Percentiles rank a stretch among this genome's conserved stretches.
Conservation (phyloP, 2,329 filamentous ascomycete genomes). For the Cladosporium cucumerinum region DNA sequence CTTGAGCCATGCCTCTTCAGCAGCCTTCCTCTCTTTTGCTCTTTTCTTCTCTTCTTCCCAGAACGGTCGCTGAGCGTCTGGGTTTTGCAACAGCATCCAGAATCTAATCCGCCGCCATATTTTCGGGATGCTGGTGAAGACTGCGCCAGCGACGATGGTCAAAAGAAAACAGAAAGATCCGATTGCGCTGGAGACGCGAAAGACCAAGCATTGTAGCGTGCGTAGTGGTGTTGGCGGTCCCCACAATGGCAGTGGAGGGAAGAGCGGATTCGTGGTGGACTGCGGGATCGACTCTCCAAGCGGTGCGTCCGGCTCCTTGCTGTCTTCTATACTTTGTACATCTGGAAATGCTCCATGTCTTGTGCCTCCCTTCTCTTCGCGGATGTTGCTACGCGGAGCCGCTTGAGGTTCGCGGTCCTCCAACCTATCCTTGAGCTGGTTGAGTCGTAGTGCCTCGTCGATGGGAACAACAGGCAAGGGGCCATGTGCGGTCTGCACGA, state of each 20-base stretch:
- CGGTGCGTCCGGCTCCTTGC: conserved; percentile 42
- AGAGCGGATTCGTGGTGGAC: conserved; percentile 72
- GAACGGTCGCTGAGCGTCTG: conserved; percentile 63
- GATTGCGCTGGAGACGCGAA: conserved; percentile 67
- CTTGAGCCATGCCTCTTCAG: conserved; percentile 61
- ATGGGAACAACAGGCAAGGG: conserved; percentile 66
- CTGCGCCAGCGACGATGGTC: conserved; percentile 70
- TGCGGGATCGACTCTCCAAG: conserved; percentile 52
- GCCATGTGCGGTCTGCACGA: conserved; percentile 66
- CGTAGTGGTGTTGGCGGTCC: conserved; percentile 67
- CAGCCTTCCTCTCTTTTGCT: conserved; percentile 53
- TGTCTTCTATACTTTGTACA: conserved; percentile 34
- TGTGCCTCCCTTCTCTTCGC: conserved; percentile 43
- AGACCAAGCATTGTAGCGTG: conserved; percentile 62
- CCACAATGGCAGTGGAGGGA: conserved; percentile 80
- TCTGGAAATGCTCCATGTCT: conserved; percentile 35
- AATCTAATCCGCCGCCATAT: conserved; percentile 50
- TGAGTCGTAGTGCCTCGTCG: conserved; percentile 67
- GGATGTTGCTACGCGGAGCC: conserved; percentile 33
- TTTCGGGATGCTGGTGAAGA: conserved; percentile 63
- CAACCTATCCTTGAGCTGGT: conserved; percentile 55
- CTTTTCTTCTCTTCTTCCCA: conserved; percentile 67
- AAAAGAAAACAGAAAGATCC: conserved; percentile 74
- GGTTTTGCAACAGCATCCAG: conserved; percentile 57
- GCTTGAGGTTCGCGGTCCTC: conserved; percentile 37